Evolutionary conservation across 2,329 filamentous ascomycete genomes (phyloP).

Genomic region (Triangularia setosa): DNA sequence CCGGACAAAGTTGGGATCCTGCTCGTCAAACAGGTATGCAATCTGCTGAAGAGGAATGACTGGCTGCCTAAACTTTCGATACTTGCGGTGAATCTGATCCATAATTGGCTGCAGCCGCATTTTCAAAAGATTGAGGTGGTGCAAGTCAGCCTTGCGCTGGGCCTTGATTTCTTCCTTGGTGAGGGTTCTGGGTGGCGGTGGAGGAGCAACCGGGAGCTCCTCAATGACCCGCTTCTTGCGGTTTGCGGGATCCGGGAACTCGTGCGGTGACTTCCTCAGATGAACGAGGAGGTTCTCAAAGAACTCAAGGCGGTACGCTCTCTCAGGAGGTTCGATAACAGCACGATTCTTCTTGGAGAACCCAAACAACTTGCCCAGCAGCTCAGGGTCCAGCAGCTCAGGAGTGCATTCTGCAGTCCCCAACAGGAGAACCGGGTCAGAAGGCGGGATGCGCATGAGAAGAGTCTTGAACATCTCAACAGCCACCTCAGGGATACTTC

Average conservation of each 20-base stretch:
- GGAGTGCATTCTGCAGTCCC: conserved; percentile 68
- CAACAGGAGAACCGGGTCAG: conserved; percentile 82
- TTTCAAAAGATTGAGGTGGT: conserved; percentile 82
- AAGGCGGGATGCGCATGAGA: conserved; percentile 77
- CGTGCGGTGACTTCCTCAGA: conserved; percentile 71
- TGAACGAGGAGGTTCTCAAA: conserved; percentile 73
- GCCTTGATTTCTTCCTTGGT: conserved; percentile 77
- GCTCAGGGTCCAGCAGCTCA: conserved; percentile 53
- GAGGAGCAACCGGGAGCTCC: conserved; percentile 69
- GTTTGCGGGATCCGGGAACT: conserved; percentile 83
- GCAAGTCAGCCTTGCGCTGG: conserved; percentile 76
- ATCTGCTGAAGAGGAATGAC: conserved; percentile 72
- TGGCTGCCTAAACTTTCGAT: conserved; percentile 80
- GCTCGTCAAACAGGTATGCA: conserved; percentile 78
- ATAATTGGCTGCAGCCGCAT: conserved; percentile 88
- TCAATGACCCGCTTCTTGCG: conserved; percentile 84
- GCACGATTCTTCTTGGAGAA: conserved; percentile 78
- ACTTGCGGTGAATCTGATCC: conserved; percentile 90
- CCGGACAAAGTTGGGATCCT: conserved; percentile 66
- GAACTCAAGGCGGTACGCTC: conserved; percentile 67
- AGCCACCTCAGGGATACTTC: conserved; percentile 56
- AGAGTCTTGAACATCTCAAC: conserved; percentile 81
- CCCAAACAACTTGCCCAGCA: conserved; percentile 78
- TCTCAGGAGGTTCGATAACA: conserved; percentile 62
- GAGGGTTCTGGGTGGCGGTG: conserved; percentile 61